Evolutionary conservation across 148 eudicot species (phyloP), one percentile per base, ranked within the genome.

Genomic region (Heliosperma pusillum): DNA sequence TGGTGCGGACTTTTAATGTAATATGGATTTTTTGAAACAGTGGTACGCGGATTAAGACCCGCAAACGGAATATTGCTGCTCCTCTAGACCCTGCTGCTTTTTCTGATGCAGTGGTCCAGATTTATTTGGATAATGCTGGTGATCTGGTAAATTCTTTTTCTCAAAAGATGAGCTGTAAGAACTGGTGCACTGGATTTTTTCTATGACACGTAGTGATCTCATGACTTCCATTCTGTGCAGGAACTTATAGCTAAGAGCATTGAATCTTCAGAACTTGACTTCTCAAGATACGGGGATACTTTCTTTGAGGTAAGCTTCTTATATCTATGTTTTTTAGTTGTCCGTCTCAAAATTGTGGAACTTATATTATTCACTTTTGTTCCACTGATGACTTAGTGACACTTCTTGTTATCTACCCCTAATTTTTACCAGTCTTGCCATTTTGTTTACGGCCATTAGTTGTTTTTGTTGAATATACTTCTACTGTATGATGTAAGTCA

Each of bases 11-110:
- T n/a, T n/a, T n/a, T n/a, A n/a, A n/a, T n/a, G n/a, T n/a, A n/a
- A n/a, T n/a, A 29, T 11, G 21, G 70, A 10, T 22, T 30, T 76
- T 69, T 6, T 77, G 56, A 55, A 60, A 78, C 85, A 95, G 99
- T 90, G 97, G 99, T 77, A 90, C 96, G 97, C 99, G 99, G 99
- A 95, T 95, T 89, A 95, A 95, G 99, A 90, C 99, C 99, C 99
- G 99, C 99, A 92, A 95, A 89, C 96, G 99, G 97, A 95, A 95
- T 77, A 95, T 95, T 79, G 92, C 99, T n/a, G 97, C 97, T 76
- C 99, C 99, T 76, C 86, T 95, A 89, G 98, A 95, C 94, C 94
- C 99, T 92, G 90, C 97, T 84, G 90, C 99, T 67, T 95, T 95
- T 85, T 86, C 99, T 61, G 99, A 92, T 92, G 99, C 99, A 90